Evolutionary conservation across 306 rosid genomes (phyloP), one percentile per base, ranked within the genome.

Genomic region (cucumber (Cucumis sativus)): DNA sequence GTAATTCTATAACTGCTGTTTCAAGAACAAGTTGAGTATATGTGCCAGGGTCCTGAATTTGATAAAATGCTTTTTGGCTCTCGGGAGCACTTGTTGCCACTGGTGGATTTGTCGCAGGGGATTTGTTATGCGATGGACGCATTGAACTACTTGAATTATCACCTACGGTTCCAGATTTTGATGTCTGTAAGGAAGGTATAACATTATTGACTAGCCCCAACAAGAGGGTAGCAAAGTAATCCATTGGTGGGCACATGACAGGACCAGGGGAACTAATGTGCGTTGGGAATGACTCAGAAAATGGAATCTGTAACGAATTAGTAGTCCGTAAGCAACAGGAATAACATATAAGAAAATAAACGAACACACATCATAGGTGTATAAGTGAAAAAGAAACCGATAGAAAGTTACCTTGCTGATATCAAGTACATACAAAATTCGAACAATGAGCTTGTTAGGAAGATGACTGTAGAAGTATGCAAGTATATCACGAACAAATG

Each of bases 21-120:
- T 92, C 99, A 77, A 95, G 96, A 81, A 92, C 97, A 75, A 95
- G 91, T 78, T 90, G 97, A 67, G 99, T 92, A 78, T 90, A 89
- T 49, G 99, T 88, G 80, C 99, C 99, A 63, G 99, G 99, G 91
- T 95, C 99, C 89, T 95, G 99, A 88, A 95, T 89, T 86, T 92
- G 97, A 85, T 89, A 89, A 83, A 92, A 95, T 78, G 97, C 93
- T 77, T 90, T 95, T 82, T 85, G 95, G 85, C 90, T 84, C 78
- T 95, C 97, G 30, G 90, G 85, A 81, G 89, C 84, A 88, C 79
- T 92, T 77, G 92, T 57, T 70, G 89, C 80, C 62, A 93, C 97
- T 70, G 97, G 77, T 80, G 87, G 97, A 79, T 96, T 79, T 39
- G 87, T 80, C 70, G 87, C 76, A 47, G 96, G 86, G 69, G 94